phyloP scores from a whole-genome alignment of 2,329 filamentous ascomycete genomes.

The Dactylellina cionopaga region DNA sequence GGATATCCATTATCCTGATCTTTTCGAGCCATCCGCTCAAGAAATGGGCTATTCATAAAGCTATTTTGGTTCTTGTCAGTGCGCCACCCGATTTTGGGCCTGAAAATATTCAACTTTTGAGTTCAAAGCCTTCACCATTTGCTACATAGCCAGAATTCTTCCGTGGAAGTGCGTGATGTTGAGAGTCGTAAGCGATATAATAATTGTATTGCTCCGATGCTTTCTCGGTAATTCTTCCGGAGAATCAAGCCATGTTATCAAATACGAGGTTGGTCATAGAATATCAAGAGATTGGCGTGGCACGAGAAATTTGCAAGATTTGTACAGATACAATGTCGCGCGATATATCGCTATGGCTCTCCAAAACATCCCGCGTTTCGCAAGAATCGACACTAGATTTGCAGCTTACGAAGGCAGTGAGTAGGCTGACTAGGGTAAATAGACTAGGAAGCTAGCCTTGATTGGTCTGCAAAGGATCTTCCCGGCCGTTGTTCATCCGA shows the following conservation, averaged over 20 bases:
- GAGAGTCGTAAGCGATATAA: not conserved
- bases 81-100: conserved; percentile 29
- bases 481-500: conserved; percentile 44
- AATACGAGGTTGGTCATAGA: conserved; percentile 33
- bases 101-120: conserved; percentile 49
- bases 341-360: conserved; percentile 17
- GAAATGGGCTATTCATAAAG: no score
- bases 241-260: conserved; percentile 24
- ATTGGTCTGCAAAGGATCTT: conserved; percentile 28
- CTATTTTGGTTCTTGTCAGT: conserved; percentile 16
- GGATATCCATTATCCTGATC: no score
- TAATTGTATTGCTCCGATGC: conserved; percentile 15
- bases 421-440: not conserved
- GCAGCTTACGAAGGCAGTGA: no score
- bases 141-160: conserved; percentile 36
- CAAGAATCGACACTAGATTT: conserved; percentile 9
- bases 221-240: conserved; percentile 37
- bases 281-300: conserved; percentile 24
- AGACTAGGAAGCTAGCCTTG: conserved; percentile 28
- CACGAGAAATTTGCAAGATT: conserved; percentile 25
- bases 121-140: conserved; percentile 18
- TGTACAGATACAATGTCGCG: conserved; percentile 40
- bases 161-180: conserved; percentile 12
- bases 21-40: no score
- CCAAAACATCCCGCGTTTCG: conserved; percentile 45